Evolutionary conservation across 2,329 filamentous ascomycete species (phyloP).

Genomic region (Nothophaeocryptopus gaeumannii): DNA sequence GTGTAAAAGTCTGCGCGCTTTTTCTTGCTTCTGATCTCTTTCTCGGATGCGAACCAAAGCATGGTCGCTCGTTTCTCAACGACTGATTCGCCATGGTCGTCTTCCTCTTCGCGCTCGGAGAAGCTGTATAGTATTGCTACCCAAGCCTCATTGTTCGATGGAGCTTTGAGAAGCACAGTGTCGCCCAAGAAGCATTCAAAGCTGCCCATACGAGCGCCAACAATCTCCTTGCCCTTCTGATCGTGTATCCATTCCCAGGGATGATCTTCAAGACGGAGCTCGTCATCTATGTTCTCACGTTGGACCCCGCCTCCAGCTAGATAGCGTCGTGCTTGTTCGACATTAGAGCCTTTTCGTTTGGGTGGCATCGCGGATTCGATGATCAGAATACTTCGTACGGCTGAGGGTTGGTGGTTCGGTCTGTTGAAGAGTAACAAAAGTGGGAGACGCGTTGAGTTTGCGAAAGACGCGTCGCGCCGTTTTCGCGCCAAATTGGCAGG

Average conservation of each 20-base stretch:
- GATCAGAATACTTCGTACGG: too few relatives aligned
- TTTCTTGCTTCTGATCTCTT: constrained; percentile 81
- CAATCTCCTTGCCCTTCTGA: constrained; percentile 48
- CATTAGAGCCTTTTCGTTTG: constrained; percentile 40
- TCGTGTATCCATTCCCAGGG: constrained; percentile 60
- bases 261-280: constrained; percentile 58
- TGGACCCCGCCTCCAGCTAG: constrained; percentile 61
- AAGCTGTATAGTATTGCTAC: constrained; percentile 87
- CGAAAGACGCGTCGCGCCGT: too few relatives aligned
- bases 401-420: not conserved
- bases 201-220: constrained; percentile 76
- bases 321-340: constrained; percentile 48
- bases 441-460: too few relatives aligned
- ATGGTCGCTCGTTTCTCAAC: constrained; percentile 74
- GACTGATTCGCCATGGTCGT: constrained; percentile 52
- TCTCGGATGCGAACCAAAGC: constrained; percentile 93
- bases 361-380: constrained; percentile 37
- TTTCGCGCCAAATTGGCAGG: too few relatives aligned
- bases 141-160: constrained; percentile 85
- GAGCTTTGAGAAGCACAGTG: constrained; percentile 77
- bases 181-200: constrained; percentile 83
- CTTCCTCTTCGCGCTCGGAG: constrained; percentile 63
- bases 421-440: not conserved
- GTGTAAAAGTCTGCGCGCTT: constrained; percentile 73
- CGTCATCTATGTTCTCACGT: constrained; percentile 83